These are phyloP conservation scores for Neopestalotiopsis sp. DNA, from an alignment of 2,329 filamentous ascomycete species.

Conservation along the genomic window DNA sequence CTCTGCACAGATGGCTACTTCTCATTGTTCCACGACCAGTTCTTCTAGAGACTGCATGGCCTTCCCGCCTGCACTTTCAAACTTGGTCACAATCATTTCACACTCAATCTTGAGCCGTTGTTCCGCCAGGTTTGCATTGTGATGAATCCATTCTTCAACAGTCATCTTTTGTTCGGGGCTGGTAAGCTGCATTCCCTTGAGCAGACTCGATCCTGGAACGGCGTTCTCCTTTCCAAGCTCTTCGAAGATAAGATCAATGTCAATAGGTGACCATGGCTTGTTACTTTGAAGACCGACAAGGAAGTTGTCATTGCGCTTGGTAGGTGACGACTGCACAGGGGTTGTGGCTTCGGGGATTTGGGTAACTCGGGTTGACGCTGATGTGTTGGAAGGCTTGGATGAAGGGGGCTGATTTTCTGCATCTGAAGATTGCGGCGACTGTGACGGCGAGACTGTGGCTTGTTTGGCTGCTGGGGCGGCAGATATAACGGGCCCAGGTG, in stretches of 20 bases:
- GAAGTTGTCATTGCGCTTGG: constrained; percentile 64
- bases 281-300: constrained; percentile 62
- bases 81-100: constrained; percentile 80
- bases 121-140: constrained; percentile 82
- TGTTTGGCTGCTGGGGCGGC: constrained; percentile 58
- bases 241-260: constrained; percentile 76
- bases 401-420: constrained; percentile 81
- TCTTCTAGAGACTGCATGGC: constrained; percentile 82
- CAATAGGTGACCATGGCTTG: constrained; percentile 73
- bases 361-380: constrained; percentile 51
- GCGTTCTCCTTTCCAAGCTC: constrained; percentile 59
- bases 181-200: constrained; percentile 66
- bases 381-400: constrained; percentile 60
- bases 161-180: constrained; percentile 87
- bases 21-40: constrained; percentile 58
- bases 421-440: constrained; percentile 78
- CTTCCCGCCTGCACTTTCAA: constrained; percentile 81
- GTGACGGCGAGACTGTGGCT: constrained; percentile 64
- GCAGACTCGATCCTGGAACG: constrained; percentile 45
- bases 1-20: not conserved
- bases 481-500: constrained; percentile 47
- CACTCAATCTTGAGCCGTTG: constrained; percentile 80
- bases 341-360: constrained; percentile 53
- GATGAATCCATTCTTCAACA: constrained; percentile 89
- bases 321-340: constrained; percentile 61